Percentiles rank a stretch among this genome's conserved stretches.
Conservation (phyloP, 495 filamentous ascomycete species). For the Glonium stellatum region DNA sequence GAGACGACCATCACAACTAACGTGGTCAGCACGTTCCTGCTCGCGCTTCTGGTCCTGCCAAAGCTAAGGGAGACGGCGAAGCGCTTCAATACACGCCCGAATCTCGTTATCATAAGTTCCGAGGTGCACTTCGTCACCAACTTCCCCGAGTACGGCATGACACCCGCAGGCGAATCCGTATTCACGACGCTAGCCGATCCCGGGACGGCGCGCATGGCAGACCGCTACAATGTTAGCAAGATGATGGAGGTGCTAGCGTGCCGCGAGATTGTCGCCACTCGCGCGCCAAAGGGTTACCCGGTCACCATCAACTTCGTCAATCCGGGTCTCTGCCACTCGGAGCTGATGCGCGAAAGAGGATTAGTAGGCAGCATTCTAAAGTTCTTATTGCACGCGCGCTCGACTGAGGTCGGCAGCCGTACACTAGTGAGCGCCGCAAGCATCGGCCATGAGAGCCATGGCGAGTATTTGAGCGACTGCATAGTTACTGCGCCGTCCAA, state of each 20-base stretch:
- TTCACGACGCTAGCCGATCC: slow-evolving; percentile 29
- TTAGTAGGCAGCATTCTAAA: not conserved
- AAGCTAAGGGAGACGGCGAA: slow-evolving; percentile 29
- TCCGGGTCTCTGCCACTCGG: slow-evolving; percentile 36
- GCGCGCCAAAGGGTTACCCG: not conserved
- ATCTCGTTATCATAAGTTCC: slow-evolving; percentile 25
- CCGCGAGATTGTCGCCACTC: slow-evolving; percentile 25
- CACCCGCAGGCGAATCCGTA: slow-evolving; percentile 4
- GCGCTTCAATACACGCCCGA: slow-evolving; percentile 22
- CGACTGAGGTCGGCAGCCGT: slow-evolving; percentile 38
- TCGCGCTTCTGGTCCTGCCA: slow-evolving; percentile 41
- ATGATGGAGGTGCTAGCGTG: slow-evolving; percentile 30
- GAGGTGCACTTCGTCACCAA: slow-evolving; percentile 28
- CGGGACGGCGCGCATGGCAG: slow-evolving; percentile 22
- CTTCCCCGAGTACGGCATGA: slow-evolving; percentile 24
- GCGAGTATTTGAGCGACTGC: slow-evolving; percentile 30
- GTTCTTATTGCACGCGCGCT: slow-evolving; percentile 20
- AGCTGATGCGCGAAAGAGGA: slow-evolving; percentile 28
- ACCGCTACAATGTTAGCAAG: slow-evolving; percentile 34
- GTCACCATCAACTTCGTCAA: slow-evolving; percentile 38
- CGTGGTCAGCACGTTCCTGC: slow-evolving; percentile 42
- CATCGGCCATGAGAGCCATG: slow-evolving; percentile 35
- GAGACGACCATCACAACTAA: slow-evolving; percentile 49
- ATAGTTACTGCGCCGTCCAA: slow-evolving; percentile 9
- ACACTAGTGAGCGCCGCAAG: slow-evolving; percentile 36